These are phyloP conservation scores for Penicillium turbatum DNA, from an alignment of 495 filamentous ascomycete genomes.

Conservation along the genomic window DNA sequence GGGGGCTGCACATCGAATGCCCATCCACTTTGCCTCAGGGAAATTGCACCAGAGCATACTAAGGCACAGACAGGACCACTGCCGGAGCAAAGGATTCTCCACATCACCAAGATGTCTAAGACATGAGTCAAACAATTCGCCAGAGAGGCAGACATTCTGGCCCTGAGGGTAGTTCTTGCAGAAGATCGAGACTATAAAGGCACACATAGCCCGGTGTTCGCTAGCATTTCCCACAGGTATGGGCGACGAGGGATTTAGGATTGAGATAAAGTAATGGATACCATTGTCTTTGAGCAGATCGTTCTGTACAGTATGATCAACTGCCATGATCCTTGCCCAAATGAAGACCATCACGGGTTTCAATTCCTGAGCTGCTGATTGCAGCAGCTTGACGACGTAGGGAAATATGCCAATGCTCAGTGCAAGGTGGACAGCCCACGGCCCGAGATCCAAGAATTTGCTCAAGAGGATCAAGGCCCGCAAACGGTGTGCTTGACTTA, in stretches of 20 bases:
- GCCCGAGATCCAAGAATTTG: slow-evolving; percentile 90
- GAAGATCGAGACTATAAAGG: slow-evolving; percentile 94
- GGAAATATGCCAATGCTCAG: slow-evolving; percentile 98
- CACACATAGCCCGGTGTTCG: slow-evolving; percentile 98
- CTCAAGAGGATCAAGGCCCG: slow-evolving; percentile 88
- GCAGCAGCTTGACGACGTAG: slow-evolving; percentile 92
- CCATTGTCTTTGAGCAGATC: slow-evolving; percentile 95
- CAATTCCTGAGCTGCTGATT: slow-evolving; percentile 89
- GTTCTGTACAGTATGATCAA: slow-evolving; percentile 85
- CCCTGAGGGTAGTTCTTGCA: slow-evolving; percentile 90
- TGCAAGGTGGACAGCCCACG: slow-evolving; percentile 95
- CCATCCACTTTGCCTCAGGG: slow-evolving; percentile 89
- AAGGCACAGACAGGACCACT: slow-evolving; percentile 95
- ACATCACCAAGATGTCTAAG: slow-evolving; percentile 74
- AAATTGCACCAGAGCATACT: slow-evolving; percentile 92
- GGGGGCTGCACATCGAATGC: slow-evolving; percentile 77
- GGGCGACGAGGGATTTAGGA: slow-evolving; percentile 76
- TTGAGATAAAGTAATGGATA: slow-evolving; percentile 91
- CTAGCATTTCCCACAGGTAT: slow-evolving; percentile 78
- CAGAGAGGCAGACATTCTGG: slow-evolving; percentile 78
- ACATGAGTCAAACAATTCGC: slow-evolving; percentile 78
- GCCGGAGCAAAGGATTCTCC: slow-evolving; percentile 81
- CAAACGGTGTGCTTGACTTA: slow-evolving; percentile 94
- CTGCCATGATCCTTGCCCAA: slow-evolving; percentile 94
- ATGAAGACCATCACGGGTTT: slow-evolving; percentile 99